Base-by-base conservation (phyloP, 768 basidiomycete species). In the Trametes villosa region DNA sequence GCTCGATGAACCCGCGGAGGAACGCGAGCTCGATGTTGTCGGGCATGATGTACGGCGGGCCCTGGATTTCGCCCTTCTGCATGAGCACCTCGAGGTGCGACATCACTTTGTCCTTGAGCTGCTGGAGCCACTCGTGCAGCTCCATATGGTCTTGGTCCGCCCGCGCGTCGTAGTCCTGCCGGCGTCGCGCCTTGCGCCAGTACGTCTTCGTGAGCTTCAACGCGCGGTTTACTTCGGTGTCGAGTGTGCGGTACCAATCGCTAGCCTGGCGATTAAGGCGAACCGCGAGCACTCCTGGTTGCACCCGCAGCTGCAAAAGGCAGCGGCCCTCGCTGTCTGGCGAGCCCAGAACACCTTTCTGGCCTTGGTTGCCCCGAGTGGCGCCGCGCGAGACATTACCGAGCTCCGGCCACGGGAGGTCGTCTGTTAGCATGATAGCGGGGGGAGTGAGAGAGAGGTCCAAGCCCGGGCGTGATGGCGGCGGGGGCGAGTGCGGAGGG, bases 121-220 rank as follows among this genome's bases (percentile, higher is more conserved):
- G 91, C 67, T 92, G 91, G 2, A 92, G 76, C 91, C 91, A 92
- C 70, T 92, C 91, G 67, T 92, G 91, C 22, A 92, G 76, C 70
- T 92, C 91, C 90, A 92, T 92, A 68, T 92, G 91, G 70, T 92
- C 91, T 71, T 91, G 91, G 77, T 92, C 91, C 1, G 91, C 91
- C 49, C 87, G 85, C 51, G 88, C 85, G 70, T 92, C 89, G 75
- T 89, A 92, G 76, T 92, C 91, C 75, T 92, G 91, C 62, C 91
- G 85, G 74, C 91, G 86, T 82, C 72, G 65, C 4, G 74, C 76
- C 70, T 92, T 92, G 64, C 91, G 80, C 91, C 91, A 92, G 72
- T 89, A 92, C 0, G 89, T 92, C 76, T 92, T 92, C 29, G 91
- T 92, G 65, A 91, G 77, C 72, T 92, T 92, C 67, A 92, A 83